Evolutionary conservation across 2,329 filamentous ascomycete genomes (phyloP).

Genomic region (Colletotrichum tanaceti): DNA sequence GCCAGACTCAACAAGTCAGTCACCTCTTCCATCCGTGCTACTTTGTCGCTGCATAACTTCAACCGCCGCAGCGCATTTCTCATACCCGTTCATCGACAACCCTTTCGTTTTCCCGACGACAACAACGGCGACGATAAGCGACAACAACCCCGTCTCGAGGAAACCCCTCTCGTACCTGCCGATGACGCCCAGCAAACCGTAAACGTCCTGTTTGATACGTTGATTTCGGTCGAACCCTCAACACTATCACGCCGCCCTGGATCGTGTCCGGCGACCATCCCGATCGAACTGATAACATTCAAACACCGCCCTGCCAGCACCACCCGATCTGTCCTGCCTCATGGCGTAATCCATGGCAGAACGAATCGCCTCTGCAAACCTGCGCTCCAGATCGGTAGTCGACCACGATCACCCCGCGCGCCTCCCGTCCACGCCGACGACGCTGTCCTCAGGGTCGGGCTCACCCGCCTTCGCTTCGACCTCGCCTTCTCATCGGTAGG

Average conservation of each 20-base stretch:
- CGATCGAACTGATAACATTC: conserved; percentile 22
- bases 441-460: conserved; percentile 35
- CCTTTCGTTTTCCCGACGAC: neutral
- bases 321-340: conserved; percentile 54
- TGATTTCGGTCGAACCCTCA: conserved; percentile 28
- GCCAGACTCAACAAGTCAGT: conserved; percentile 2
- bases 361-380: conserved; percentile 64
- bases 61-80: neutral
- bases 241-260: neutral
- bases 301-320: conserved; percentile 29
- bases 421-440: conserved; percentile 57
- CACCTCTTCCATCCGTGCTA: conserved; percentile 18
- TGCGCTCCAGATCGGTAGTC: conserved; percentile 64
- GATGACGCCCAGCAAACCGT: conserved; percentile 21
- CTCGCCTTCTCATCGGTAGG: conserved; percentile 41
- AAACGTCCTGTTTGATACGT: conserved; percentile 27
- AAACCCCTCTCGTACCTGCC: conserved; percentile 1
- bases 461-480: conserved; percentile 36
- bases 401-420: conserved; percentile 65
- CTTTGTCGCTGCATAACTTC: conserved; percentile 21
- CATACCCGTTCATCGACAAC: neutral
- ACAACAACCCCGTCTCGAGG: neutral
- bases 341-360: conserved; percentile 79
- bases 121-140: conserved; percentile 31
- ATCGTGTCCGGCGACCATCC: conserved; percentile 15